Evolutionary conservation across 2,329 filamentous ascomycete genomes (phyloP).

Genomic region (Cadophora gregata): DNA sequence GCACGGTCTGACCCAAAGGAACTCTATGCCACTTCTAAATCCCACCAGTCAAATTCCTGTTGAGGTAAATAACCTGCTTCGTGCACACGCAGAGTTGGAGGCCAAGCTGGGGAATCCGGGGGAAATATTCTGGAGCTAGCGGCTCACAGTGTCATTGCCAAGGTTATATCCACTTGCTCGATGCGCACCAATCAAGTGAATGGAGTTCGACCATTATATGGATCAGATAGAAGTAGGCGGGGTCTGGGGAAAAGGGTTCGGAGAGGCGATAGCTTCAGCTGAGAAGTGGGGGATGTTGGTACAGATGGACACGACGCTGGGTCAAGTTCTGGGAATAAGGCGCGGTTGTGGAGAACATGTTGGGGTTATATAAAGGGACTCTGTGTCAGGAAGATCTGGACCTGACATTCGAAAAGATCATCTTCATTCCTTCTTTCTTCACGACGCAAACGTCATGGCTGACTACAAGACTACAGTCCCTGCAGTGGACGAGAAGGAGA

Average conservation of each 20-base stretch:
- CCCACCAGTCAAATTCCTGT: constrained; percentile 1
- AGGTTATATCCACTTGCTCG: not conserved
- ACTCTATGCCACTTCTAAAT: not conserved
- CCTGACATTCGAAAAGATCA: not conserved
- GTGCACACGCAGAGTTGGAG: not conserved
- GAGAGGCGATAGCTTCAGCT: not conserved
- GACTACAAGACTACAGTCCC: constrained; percentile 7
- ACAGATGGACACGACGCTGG: not conserved
- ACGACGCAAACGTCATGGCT: not conserved
- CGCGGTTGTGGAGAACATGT: constrained; percentile 8
- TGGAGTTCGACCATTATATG: not conserved
- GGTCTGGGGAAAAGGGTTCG: not conserved
- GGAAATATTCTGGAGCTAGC: not conserved
- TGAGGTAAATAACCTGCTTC: not conserved
- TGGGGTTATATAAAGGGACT: not conserved
- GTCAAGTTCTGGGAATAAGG: constrained; percentile 11
- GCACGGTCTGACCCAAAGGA: not conserved
- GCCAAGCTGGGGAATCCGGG: constrained; percentile 8
- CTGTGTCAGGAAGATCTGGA: not conserved
- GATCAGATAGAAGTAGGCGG: not conserved
- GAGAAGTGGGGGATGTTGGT: not conserved
- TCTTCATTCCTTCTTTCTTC: not conserved
- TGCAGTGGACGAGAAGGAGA: constrained; percentile 12
- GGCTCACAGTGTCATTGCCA: not conserved
- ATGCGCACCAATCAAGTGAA: constrained; percentile 2